Percentiles rank a stretch among this genome's conserved stretches.
These are phyloP conservation scores for Fusarium paranaense DNA, from an alignment of 2,329 filamentous ascomycete genomes.

Conservation along the genomic window DNA sequence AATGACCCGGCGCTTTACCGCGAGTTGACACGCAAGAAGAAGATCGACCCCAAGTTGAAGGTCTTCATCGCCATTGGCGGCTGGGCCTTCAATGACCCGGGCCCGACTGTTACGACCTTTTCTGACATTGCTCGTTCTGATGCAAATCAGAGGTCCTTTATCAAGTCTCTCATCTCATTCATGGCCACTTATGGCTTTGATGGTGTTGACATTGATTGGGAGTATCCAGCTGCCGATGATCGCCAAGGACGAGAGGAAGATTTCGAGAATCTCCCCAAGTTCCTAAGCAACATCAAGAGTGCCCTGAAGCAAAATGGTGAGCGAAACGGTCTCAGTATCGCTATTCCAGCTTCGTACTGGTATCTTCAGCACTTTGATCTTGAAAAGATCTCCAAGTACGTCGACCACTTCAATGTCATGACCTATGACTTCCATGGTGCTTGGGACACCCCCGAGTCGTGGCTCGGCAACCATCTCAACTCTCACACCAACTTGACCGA, in stretches of 20 bases:
- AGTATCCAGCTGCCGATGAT: background rate
- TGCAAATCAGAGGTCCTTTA: background rate
- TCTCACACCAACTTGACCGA: constrained; percentile 27
- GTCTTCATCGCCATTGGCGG: background rate
- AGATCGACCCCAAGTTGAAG: background rate
- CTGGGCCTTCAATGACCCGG: background rate
- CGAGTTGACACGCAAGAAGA: background rate
- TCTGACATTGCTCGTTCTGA: background rate
- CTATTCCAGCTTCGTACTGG: background rate
- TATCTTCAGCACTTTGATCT: background rate
- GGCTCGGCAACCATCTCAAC: constrained; percentile 6
- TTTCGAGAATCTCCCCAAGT: background rate
- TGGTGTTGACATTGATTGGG: background rate
- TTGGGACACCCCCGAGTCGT: background rate
- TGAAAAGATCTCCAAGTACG: background rate
- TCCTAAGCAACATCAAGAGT: background rate
- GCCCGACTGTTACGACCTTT: background rate
- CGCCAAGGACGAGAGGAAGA: background rate
- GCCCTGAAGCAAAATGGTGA: background rate
- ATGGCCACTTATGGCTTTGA: background rate
- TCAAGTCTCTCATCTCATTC: background rate
- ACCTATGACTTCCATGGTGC: background rate
- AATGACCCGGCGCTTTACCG: background rate
- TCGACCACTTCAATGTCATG: background rate
- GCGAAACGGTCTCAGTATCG: background rate